Evolutionary conservation across 2,329 filamentous ascomycete species (phyloP).

Genomic region (Ceratocystis cubensis): DNA sequence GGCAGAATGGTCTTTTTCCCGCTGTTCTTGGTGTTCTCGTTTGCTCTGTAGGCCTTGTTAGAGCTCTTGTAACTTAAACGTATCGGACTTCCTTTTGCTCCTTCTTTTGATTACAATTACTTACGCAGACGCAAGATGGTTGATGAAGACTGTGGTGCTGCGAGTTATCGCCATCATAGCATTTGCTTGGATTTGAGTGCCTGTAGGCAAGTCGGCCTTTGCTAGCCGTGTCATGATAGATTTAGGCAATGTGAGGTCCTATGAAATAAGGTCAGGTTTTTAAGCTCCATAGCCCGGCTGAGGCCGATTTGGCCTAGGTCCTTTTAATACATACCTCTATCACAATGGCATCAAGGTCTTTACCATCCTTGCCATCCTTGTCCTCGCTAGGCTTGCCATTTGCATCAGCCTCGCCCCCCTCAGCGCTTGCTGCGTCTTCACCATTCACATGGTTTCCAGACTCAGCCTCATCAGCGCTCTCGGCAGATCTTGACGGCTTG

Average conservation of each 20-base stretch:
- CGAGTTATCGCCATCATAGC: conserved; percentile 68
- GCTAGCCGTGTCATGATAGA: conserved; percentile 69
- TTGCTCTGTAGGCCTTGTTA: conserved; percentile 42
- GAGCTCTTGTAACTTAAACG: neutral
- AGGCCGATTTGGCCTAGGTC: neutral
- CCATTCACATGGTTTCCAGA: neutral
- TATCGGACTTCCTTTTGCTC: neutral
- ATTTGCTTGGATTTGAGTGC: conserved; percentile 74
- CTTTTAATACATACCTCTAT: conserved; percentile 38
- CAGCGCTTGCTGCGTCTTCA: neutral
- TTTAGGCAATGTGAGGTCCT: conserved; percentile 67
- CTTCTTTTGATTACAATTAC: conserved; percentile 27
- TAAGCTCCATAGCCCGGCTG: neutral
- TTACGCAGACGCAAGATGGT: conserved; percentile 62
- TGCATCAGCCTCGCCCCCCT: neutral
- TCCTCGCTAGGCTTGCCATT: conserved; percentile 26
- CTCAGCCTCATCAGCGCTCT: neutral
- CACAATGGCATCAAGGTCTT: conserved; percentile 32
- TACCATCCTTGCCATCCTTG: conserved; percentile 20
- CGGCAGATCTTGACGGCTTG: conserved; percentile 28
- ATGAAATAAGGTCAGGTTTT: conserved; percentile 5
- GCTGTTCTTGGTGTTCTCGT: conserved; percentile 53
- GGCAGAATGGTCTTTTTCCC: conserved; percentile 69
- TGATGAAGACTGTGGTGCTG: conserved; percentile 73
- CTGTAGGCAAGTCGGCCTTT: conserved; percentile 66